Evolutionary conservation across 345 rosid species (phyloP).

Genomic region (Brassica napus): Da-Ae NC_063436.1:10300001-10300500

Average conservation of each 20-base stretch:
- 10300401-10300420: background rate
- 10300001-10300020: background rate
- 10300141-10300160: background rate
- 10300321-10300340: background rate
- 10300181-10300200: background rate
- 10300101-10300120: background rate
- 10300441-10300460: background rate
- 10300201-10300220: background rate
- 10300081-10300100: no score
- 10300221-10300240: background rate
- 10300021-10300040: constrained; percentile 2
- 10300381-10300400: background rate
- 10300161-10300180: background rate
- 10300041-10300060: constrained; percentile 31
- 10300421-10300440: background rate
- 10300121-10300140: background rate
- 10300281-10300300: background rate
- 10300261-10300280: background rate
- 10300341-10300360: background rate
- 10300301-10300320: background rate
- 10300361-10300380: background rate
- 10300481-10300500: background rate
- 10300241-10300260: background rate
- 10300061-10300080: background rate
- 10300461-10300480: constrained; percentile 16